Percentiles rank a stretch among this genome's conserved stretches.
phyloP scores from a whole-genome alignment of 768 basidiomycete species.

The Naganishia vishniacii region DNA sequence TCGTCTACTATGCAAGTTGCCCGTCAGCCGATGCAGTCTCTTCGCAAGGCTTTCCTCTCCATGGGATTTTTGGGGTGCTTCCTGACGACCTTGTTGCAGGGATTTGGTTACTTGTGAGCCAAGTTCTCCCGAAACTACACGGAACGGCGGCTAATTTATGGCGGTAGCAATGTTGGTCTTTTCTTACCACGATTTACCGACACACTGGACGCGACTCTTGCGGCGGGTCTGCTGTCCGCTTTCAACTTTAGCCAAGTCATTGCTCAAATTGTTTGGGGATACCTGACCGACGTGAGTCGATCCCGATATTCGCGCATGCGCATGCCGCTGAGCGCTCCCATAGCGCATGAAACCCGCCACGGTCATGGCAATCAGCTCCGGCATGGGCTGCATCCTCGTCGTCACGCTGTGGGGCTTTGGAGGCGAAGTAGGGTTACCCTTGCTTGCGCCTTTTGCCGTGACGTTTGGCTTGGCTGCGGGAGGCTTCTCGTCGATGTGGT shows the following conservation, averaged over 20 bases:
- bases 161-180: conserved; percentile 29
- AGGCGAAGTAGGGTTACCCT: conserved; percentile 23
- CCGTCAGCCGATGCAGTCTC: conserved; percentile 28
- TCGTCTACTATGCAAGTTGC: conserved; percentile 17
- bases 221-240: conserved; percentile 31
- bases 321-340: background rate
- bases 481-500: conserved; percentile 35
- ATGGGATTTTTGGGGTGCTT: conserved; percentile 30
- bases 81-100: conserved; percentile 28
- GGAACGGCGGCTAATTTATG: background rate
- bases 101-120: conserved; percentile 33
- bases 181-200: conserved; percentile 33
- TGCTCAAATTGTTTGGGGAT: conserved; percentile 33
- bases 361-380: conserved; percentile 32
- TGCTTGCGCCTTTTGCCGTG: conserved; percentile 31
- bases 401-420: conserved; percentile 33
- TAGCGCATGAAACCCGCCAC: conserved; percentile 30
- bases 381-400: conserved; percentile 27
- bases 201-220: conserved; percentile 24
- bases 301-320: background rate
- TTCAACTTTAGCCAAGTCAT: conserved; percentile 32
- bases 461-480: conserved; percentile 30
- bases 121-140: background rate
- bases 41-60: conserved; percentile 24
- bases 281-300: conserved; percentile 30